phyloP scores from a whole-genome alignment of 495 filamentous ascomycete species.

The Stereocaulon alpinum region DNA sequence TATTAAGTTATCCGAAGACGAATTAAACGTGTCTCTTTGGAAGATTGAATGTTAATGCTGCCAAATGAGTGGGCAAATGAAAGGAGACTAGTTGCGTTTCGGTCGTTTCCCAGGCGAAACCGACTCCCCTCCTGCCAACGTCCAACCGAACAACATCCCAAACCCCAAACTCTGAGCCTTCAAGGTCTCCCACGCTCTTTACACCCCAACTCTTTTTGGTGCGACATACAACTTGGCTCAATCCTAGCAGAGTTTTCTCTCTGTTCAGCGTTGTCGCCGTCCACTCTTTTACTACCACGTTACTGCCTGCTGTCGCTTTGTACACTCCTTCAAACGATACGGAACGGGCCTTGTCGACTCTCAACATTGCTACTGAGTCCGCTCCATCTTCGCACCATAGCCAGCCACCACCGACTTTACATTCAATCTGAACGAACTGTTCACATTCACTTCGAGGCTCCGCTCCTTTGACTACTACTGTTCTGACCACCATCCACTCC shows the following conservation, averaged over 20 bases:
- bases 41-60: background rate
- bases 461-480: background rate
- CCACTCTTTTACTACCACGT: slow-evolving; percentile 20
- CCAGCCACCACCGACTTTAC: background rate
- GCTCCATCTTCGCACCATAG: background rate
- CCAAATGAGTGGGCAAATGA: slow-evolving; percentile 6
- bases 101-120: too few relatives aligned
- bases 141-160: slow-evolving; percentile 3
- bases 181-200: slow-evolving; percentile 9
- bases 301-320: slow-evolving; percentile 11
- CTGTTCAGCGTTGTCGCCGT: slow-evolving; percentile 23
- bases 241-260: slow-evolving; percentile 18
- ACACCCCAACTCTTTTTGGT: slow-evolving; percentile 10
- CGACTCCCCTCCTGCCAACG: background rate
- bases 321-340: slow-evolving; percentile 17
- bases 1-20: too few relatives aligned
- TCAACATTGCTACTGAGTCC: background rate
- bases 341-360: background rate
- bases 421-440: background rate
- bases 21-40: background rate
- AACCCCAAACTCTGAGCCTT: background rate
- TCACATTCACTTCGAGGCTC: background rate
- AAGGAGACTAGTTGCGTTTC: background rate
- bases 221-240: slow-evolving; percentile 17
- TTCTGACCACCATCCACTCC: background rate